Conservation (phyloP, 2,329 filamentous ascomycete genomes). For the Pseudocercospora crystallina region DNA sequence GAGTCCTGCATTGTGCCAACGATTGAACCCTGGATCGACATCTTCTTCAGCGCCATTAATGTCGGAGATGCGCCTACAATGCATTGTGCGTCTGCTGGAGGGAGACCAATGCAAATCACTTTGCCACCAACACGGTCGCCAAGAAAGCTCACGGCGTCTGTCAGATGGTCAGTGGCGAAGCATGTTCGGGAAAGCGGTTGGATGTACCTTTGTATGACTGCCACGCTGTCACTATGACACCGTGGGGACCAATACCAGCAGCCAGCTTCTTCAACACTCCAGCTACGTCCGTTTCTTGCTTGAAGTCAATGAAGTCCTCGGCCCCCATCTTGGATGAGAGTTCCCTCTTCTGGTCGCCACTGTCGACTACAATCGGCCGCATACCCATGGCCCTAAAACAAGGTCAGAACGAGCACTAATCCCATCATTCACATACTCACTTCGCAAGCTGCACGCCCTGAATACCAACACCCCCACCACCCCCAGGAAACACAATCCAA, state of each 20-base stretch:
- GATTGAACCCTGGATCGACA: slow-evolving; percentile 39
- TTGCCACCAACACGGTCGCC: slow-evolving; percentile 49
- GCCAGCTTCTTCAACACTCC: slow-evolving; percentile 47
- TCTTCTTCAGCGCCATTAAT: slow-evolving; percentile 34
- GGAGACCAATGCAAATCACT: slow-evolving; percentile 50
- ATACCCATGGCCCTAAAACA: slow-evolving; percentile 51
- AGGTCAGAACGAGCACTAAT: background rate
- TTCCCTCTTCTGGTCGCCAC: slow-evolving; percentile 47
- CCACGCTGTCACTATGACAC: slow-evolving; percentile 38
- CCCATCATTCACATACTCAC: background rate
- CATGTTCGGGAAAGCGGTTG: background rate
- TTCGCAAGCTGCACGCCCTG: slow-evolving; percentile 50
- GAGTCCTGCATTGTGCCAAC: slow-evolving; percentile 51
- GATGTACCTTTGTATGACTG: slow-evolving; percentile 17
- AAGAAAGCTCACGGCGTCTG: slow-evolving; percentile 42
- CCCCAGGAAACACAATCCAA: slow-evolving; percentile 57
- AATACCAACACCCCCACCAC: slow-evolving; percentile 57
- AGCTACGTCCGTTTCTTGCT: slow-evolving; percentile 38
- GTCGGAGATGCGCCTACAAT: slow-evolving; percentile 36
- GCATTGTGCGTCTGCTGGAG: slow-evolving; percentile 35
- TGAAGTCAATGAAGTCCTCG: slow-evolving; percentile 57
- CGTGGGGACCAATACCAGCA: slow-evolving; percentile 49
- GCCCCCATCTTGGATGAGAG: slow-evolving; percentile 52
- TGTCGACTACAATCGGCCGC: slow-evolving; percentile 56
- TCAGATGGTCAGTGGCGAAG: slow-evolving; percentile 8